Percentiles rank a stretch among this genome's conserved stretches.
phyloP scores from a whole-genome alignment of 2,329 filamentous ascomycete species.

The Exserohilum rostratum region DNA sequence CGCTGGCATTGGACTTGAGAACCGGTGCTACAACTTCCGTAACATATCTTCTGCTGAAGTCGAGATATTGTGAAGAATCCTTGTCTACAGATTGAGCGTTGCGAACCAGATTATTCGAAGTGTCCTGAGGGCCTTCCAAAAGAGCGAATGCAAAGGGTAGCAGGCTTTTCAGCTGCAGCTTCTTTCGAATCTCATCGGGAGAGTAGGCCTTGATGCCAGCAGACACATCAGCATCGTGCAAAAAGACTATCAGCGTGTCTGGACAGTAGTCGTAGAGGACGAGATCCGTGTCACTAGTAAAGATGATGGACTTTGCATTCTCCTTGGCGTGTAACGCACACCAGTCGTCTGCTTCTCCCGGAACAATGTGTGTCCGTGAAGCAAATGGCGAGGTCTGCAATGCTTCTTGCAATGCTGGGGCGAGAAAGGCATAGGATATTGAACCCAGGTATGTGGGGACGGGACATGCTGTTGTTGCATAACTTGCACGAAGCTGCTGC shows the following conservation, averaged over 20 bases:
- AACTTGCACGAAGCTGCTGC: constrained; percentile 53
- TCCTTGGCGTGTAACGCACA: constrained; percentile 71
- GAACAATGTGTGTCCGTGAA: constrained; percentile 64
- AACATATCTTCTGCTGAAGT: constrained; percentile 41
- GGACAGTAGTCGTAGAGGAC: constrained; percentile 73
- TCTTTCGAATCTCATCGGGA: constrained; percentile 53
- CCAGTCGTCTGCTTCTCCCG: constrained; percentile 83
- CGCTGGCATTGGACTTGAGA: constrained; percentile 4
- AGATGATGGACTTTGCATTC: constrained; percentile 63
- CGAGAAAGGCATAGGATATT: constrained; percentile 70
- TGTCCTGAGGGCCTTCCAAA: constrained; percentile 37
- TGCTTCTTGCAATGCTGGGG: constrained; percentile 76
- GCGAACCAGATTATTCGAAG: constrained; percentile 34
- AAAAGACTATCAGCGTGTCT: constrained; percentile 68
- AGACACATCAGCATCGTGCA: constrained; percentile 65
- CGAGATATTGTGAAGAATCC: constrained; percentile 26
- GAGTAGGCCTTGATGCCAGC: constrained; percentile 48
- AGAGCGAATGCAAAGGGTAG: constrained; percentile 52
- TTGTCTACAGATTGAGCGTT: constrained; percentile 30
- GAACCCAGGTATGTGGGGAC: constrained; percentile 35
- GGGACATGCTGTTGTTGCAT: constrained; percentile 33
- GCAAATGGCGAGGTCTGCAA: constrained; percentile 57
- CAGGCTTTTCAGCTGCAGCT: constrained; percentile 52
- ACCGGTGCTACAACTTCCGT: constrained; percentile 7
- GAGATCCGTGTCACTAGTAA: constrained; percentile 89